A percentile compares a stretch with the other conserved stretches of the same genome.
These are phyloP conservation scores for Pneumocystis carinii DNA, from an alignment of 1,139 yeast species.

Conservation along the genomic window DNA sequence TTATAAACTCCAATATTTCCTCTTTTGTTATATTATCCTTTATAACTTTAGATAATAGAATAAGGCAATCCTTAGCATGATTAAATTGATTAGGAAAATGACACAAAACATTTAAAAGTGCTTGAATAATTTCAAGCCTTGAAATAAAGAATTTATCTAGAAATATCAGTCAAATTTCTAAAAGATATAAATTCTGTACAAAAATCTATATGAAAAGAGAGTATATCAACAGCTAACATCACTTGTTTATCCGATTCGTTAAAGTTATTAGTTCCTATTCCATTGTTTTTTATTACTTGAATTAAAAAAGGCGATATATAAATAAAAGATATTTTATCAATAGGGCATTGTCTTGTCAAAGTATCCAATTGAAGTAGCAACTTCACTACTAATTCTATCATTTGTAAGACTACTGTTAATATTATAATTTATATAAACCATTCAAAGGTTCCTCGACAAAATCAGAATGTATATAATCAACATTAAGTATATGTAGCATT, in stretches of 20 bases:
- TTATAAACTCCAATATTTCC: constrained; percentile 48
- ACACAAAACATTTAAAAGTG: constrained; percentile 47
- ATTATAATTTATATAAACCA: constrained; percentile 33
- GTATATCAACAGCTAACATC: constrained; percentile 59
- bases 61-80: constrained; percentile 66
- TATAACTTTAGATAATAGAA: constrained; percentile 59
- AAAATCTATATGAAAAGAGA: constrained; percentile 51
- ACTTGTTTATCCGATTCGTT: constrained; percentile 82
- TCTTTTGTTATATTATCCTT: constrained; percentile 40
- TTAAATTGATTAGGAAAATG: constrained; percentile 65
- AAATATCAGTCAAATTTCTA: constrained; percentile 23
- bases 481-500: constrained; percentile 38
- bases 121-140: constrained; percentile 45
- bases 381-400: constrained; percentile 21
- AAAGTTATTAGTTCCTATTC: constrained; percentile 50
- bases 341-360: constrained; percentile 54
- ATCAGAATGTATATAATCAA: constrained; percentile 29
- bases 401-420: not conserved
- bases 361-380: constrained; percentile 63
- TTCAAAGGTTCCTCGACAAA: constrained; percentile 38
- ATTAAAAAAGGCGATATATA: constrained; percentile 62
- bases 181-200: not conserved
- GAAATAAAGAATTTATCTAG: constrained; percentile 52
- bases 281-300: constrained; percentile 34
- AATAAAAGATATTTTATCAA: constrained; percentile 53